Evolutionary conservation across 768 basidiomycete species (phyloP).

Genomic region (Cyclocybe cylindracea): DNA sequence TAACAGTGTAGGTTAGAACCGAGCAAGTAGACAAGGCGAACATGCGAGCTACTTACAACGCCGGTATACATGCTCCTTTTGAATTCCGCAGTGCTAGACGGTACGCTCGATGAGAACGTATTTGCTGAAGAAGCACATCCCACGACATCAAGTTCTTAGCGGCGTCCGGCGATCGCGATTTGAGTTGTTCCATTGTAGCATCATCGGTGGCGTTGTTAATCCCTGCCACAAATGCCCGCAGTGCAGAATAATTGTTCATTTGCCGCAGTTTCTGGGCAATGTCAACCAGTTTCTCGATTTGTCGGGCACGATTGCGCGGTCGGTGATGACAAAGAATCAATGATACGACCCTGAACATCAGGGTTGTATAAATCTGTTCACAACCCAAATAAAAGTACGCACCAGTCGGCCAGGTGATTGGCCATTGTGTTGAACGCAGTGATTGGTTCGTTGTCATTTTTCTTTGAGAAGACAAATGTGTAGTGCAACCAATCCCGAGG

Average conservation of each 20-base stretch:
- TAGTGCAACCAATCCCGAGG: constrained; percentile 88
- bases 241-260: constrained; percentile 89
- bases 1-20: constrained; percentile 26
- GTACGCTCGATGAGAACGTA: constrained; percentile 87
- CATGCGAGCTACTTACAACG: constrained; percentile 51
- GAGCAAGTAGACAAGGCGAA: constrained; percentile 1
- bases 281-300: constrained; percentile 88
- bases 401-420: constrained; percentile 87
- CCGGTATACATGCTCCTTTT: constrained; percentile 86
- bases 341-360: constrained; percentile 73
- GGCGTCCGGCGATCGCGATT: constrained; percentile 60
- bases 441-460: constrained; percentile 70
- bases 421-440: constrained; percentile 73
- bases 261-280: constrained; percentile 79
- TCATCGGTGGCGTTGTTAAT: constrained; percentile 85
- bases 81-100: constrained; percentile 85
- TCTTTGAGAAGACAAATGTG: constrained; percentile 68
- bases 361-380: neutral
- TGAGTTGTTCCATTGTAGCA: constrained; percentile 75
- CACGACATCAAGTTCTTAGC: constrained; percentile 81
- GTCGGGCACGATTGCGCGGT: constrained; percentile 68
- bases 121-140: constrained; percentile 81
- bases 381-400: constrained; percentile 19
- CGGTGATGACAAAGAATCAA: constrained; percentile 88
- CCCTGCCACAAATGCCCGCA: constrained; percentile 93